These are phyloP conservation scores for Podaxis pistillaris DNA, from an alignment of 768 basidiomycete genomes.

Conservation along the genomic window DNA sequence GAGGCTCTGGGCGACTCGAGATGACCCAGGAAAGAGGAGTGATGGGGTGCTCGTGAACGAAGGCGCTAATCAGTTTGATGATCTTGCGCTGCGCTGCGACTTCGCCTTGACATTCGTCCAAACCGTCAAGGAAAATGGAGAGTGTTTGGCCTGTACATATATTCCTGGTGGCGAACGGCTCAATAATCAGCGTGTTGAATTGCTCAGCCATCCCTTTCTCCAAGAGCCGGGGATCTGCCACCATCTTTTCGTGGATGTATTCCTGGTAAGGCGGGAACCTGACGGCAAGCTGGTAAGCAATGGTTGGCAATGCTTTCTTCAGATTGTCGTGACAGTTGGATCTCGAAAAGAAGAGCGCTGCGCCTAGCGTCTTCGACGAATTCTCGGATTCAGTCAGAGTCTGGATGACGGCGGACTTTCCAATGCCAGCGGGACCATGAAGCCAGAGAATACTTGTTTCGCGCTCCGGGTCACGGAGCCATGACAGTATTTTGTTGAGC, in stretches of 20 bases:
- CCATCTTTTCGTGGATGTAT: constrained; percentile 18
- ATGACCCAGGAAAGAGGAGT: not conserved
- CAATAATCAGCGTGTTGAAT: constrained; percentile 20
- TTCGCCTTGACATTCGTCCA: not conserved
- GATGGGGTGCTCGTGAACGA: not conserved
- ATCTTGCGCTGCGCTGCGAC: not conserved
- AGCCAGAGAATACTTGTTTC: constrained; percentile 2
- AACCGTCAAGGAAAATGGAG: not conserved
- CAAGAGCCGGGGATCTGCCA: constrained; percentile 20
- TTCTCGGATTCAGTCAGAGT: not conserved
- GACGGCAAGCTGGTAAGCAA: constrained; percentile 24
- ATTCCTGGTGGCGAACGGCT: constrained; percentile 11
- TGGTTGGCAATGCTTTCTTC: constrained; percentile 19
- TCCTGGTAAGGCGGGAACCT: constrained; percentile 16
- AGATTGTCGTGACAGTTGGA: not conserved
- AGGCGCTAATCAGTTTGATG: not conserved
- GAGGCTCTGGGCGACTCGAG: not conserved
- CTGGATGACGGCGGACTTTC: constrained; percentile 7
- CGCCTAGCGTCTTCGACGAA: not conserved
- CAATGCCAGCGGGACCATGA: constrained; percentile 8
- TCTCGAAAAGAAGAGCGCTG: not conserved
- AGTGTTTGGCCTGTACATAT: not conserved
- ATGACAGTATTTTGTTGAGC: not conserved
- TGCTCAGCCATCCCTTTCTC: constrained; percentile 20
- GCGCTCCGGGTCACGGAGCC: not conserved